These are phyloP conservation scores for Alternaria sp. DNA, from an alignment of 2,329 filamentous ascomycete genomes.

Conservation along the genomic window DNA sequence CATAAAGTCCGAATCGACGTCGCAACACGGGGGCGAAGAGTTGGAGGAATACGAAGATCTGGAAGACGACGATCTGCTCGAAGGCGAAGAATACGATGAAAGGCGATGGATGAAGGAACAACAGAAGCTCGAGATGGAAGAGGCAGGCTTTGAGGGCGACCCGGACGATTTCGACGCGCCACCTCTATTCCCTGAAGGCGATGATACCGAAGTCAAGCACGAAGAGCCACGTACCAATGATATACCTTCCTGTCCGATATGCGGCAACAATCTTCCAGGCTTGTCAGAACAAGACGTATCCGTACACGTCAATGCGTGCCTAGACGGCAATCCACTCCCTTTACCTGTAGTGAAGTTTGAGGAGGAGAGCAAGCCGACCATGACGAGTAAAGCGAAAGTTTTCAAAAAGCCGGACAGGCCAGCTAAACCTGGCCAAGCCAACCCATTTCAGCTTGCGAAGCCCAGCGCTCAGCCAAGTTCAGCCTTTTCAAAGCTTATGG, in stretches of 20 bases:
- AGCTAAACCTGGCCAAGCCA: conserved; percentile 79
- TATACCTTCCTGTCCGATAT: conserved; percentile 73
- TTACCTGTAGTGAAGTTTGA: conserved; percentile 48
- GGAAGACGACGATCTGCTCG: conserved; percentile 66
- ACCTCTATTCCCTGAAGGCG: conserved; percentile 38
- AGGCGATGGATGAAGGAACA: conserved; percentile 78
- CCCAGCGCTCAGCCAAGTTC: conserved; percentile 57
- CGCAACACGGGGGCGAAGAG: conserved; percentile 54
- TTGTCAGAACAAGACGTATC: conserved; percentile 69
- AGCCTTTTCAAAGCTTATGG: conserved; percentile 94
- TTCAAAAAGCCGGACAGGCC: conserved; percentile 70
- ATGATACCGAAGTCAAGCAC: conserved; percentile 11
- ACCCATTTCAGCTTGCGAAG: conserved; percentile 70
- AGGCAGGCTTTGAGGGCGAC: conserved; percentile 49
- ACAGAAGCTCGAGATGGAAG: conserved; percentile 58
- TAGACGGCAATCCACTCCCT: conserved; percentile 79
- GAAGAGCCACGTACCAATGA: conserved; percentile 24
- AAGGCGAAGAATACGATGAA: conserved; percentile 60
- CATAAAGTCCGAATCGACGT: conserved; percentile 58
- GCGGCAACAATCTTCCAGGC: conserved; percentile 68
- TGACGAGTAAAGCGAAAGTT: conserved; percentile 54
- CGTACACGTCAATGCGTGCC: conserved; percentile 88
- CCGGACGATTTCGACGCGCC: conserved; percentile 61
- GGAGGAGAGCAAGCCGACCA: conserved; percentile 10
- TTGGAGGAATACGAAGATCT: conserved; percentile 62